Conservation (phyloP, 108 stramenopile species). For the Schizochytrium sp. region DNA sequence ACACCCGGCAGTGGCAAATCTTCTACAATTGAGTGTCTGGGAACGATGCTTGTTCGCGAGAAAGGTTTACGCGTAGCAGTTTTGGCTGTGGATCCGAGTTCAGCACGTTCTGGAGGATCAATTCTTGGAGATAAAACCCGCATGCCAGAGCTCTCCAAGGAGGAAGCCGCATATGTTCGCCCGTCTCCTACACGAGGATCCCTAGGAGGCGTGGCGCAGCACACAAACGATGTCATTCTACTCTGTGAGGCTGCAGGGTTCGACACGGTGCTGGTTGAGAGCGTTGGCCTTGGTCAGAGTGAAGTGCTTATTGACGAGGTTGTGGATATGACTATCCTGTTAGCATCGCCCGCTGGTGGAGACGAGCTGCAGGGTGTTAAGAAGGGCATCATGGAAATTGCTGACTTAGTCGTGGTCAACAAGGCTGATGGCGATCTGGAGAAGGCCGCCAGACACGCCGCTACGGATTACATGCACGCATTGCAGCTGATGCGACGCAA, state of each 20-base stretch:
- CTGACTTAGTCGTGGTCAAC: conserved; percentile 92
- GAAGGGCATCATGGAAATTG: conserved; percentile 97
- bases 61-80: conserved; percentile 29
- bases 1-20: conserved; percentile 79
- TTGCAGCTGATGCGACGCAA: conserved; percentile 60
- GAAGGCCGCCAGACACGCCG: conserved; percentile 40
- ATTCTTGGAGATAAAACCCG: conserved; percentile 98
- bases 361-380: conserved; percentile 94
- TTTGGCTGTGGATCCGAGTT: conserved; percentile 83
- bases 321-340: conserved; percentile 89
- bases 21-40: conserved; percentile 73
- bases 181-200: conserved; percentile 89
- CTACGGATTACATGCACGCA: conserved; percentile 59
- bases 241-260: conserved; percentile 90
- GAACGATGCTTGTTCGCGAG: conserved; percentile 51
- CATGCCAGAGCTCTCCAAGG: conserved; percentile 87
- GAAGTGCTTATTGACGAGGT: conserved; percentile 89
- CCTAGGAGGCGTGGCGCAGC: conserved; percentile 91
- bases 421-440: conserved; percentile 88
- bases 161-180: conserved; percentile 87
- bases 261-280: conserved; percentile 92
- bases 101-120: conserved; percentile 88
- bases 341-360: conserved; percentile 94
- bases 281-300: conserved; percentile 95
- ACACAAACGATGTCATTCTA: conserved; percentile 92